Percentiles rank a stretch among this genome's conserved stretches.
phyloP scores from a whole-genome alignment of 2,329 filamentous ascomycete species.

The Xylariaceae sp. region DNA sequence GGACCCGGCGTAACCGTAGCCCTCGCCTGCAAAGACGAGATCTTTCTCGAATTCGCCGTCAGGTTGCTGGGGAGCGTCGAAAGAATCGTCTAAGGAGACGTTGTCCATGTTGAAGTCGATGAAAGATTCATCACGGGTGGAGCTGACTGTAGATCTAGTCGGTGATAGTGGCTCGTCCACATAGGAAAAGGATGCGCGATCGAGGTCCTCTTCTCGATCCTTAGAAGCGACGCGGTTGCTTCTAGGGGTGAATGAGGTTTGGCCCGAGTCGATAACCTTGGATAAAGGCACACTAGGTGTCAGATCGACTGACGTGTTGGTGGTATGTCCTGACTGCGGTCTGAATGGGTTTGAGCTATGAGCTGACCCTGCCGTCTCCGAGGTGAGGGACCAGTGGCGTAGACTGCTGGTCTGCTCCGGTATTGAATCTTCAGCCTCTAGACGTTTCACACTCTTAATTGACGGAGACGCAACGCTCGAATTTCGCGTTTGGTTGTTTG shows the following conservation, averaged over 20 bases:
- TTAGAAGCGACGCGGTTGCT: conserved; percentile 9
- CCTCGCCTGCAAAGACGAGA: conserved; percentile 31
- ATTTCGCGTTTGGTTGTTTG: conserved; percentile 23
- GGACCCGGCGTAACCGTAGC: conserved; percentile 26
- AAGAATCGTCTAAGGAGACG: conserved; percentile 28
- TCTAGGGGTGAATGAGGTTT: conserved; percentile 5
- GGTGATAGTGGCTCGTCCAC: conserved; percentile 6
- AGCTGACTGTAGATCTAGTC: conserved; percentile 4
- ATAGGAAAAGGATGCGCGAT: conserved; percentile 3
- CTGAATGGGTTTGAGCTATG: conserved; percentile 45
- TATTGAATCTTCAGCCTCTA: conserved; percentile 42
- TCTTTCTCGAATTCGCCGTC: conserved; percentile 32
- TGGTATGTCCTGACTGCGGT: conserved; percentile 48
- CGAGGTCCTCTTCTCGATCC: conserved; percentile 5
- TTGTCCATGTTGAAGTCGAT: conserved; percentile 29
- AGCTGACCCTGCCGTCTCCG: conserved; percentile 46
- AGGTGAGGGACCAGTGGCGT: conserved; percentile 46
- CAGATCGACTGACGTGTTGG: conserved; percentile 49
- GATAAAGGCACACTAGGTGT: conserved; percentile 24
- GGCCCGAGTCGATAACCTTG: conserved; percentile 18
- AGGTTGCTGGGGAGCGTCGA: conserved; percentile 18
- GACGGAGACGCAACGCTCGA: conserved; percentile 30
- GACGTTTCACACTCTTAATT: conserved; percentile 30
- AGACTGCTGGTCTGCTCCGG: conserved; percentile 43
- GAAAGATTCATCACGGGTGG: conserved; percentile 6